Percentiles rank a stretch among this genome's conserved stretches.
These are phyloP conservation scores for Epichloe scottii DNA, from an alignment of 2,329 filamentous ascomycete genomes.

Conservation along the genomic window DNA sequence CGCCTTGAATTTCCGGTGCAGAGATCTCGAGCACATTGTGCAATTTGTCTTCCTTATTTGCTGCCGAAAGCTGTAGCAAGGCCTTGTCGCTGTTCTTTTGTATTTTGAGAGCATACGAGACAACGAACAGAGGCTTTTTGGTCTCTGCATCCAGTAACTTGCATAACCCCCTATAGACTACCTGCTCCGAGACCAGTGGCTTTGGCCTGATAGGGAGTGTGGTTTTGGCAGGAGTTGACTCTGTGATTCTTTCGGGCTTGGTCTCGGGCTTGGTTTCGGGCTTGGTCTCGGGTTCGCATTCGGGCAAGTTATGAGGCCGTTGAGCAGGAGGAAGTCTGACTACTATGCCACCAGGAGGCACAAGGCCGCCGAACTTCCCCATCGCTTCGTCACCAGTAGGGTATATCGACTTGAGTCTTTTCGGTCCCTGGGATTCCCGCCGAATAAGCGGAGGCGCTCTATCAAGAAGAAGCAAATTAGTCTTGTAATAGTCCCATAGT, in stretches of 20 bases:
- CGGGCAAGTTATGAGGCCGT: neutral
- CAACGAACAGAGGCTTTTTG: conserved; percentile 1
- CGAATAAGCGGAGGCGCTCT: conserved; percentile 9
- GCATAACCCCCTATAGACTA: conserved; percentile 11
- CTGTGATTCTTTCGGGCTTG: neutral
- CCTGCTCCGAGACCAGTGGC: conserved; percentile 3
- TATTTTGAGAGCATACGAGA: conserved; percentile 11
- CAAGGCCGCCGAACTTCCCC: conserved; percentile 1
- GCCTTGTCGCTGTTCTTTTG: conserved; percentile 7
- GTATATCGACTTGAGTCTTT: neutral
- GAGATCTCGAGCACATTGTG: conserved; percentile 14
- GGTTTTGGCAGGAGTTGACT: neutral
- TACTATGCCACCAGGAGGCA: neutral
- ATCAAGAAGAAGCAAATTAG: neutral
- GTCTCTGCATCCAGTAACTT: conserved; percentile 7
- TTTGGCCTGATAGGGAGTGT: neutral
- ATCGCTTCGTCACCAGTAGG: neutral
- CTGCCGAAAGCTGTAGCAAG: conserved; percentile 10
- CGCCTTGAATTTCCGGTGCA: conserved; percentile 8
- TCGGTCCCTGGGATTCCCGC: neutral
- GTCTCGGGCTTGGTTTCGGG: neutral
- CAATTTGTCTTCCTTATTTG: conserved; percentile 4
- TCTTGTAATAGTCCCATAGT: too few relatives aligned
- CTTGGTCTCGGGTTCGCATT: neutral
- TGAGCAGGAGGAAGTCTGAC: neutral